These are phyloP conservation scores for Backusella sp. DNA, from an alignment of 192 early-diverging fungal species.

Conservation along the genomic window DNA sequence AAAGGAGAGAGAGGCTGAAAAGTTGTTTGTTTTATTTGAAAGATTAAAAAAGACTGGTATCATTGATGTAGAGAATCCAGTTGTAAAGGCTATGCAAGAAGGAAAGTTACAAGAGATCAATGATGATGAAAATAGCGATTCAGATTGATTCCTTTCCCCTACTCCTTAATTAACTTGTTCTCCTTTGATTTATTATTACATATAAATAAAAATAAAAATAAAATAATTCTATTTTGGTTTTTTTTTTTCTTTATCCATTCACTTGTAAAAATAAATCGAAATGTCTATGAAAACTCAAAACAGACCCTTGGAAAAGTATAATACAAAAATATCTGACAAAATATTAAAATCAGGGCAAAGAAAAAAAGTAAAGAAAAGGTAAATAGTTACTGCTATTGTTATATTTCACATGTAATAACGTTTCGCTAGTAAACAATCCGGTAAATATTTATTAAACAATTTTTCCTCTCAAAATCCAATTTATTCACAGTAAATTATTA, in stretches of 20 bases:
- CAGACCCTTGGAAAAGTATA: neutral
- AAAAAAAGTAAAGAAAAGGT: neutral
- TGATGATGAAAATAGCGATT: slow-evolving; percentile 12
- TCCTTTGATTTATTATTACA: neutral
- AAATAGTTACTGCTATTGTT: neutral
- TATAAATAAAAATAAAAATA: neutral
- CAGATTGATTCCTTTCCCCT: neutral
- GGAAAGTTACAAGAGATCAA: slow-evolving; percentile 28
- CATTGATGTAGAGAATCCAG: slow-evolving; percentile 76
- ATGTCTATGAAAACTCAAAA: neutral
- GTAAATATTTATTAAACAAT: neutral
- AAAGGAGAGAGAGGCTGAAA: slow-evolving; percentile 92
- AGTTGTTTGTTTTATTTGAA: slow-evolving; percentile 92
- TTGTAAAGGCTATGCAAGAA: slow-evolving; percentile 55
- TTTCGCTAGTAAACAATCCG: neutral
- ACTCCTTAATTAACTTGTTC: neutral
- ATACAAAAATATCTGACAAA: neutral
- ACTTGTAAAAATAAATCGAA: neutral
- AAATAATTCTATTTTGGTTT: neutral
- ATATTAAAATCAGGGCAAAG: neutral
- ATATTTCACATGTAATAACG: neutral
- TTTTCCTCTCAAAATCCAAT: neutral
- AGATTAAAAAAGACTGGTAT: slow-evolving; percentile 89
- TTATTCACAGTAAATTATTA: neutral
- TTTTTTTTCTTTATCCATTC: neutral